Evolutionary conservation across 768 basidiomycete genomes (phyloP), one percentile per base, ranked within the genome.

Genomic region (Candolleomyces efflorescens): DNA sequence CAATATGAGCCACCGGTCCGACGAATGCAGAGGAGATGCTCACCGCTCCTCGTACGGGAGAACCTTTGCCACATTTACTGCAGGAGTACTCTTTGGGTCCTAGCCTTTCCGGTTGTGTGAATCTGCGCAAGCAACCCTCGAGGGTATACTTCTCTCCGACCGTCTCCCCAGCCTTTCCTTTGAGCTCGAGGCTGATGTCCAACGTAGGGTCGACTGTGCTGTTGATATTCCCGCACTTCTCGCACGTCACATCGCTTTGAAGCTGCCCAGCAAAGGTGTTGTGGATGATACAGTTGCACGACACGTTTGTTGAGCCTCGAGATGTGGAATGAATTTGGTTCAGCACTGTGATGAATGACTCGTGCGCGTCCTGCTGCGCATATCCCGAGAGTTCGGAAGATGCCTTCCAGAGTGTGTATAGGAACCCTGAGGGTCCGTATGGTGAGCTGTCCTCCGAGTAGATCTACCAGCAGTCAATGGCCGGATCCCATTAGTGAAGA

Each of bases 281-380:
- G 67, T 98, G 95, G 27, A 96, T 84, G 65, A 96, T 85, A 65
- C 96, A 98, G 61, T 89, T 91, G 69, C 94, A 96, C 20, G 85
- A 83, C 23, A 88, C 77, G 64, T 88, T 85, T 11, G 87, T 90
- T 54, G 84, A 84, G 1, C 89, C 85, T 39, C 87, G 79, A 11
- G 87, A 88, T 38, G 84, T 89, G 18, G 78, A 76, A 68, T 98
- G 95, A 11, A 97, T 89, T 62, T 93, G 89, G 65, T 95, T 94
- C 23, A 98, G 76, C 0, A 86, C 82, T 17, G 87, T 80, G 26
- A 92, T 90, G 69, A 92, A 90, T 67, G 86, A 89, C 69, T 92
- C 89, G 76, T 95, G 93, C 2, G 93, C 92, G 60, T 98, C 95
- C 66, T 96, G 96, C 69, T 98, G 96, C 0, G 92, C 85, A 66